A percentile compares a stretch with the other conserved stretches of the same genome.
Evolutionary conservation across 768 basidiomycete species (phyloP).

Genomic region (Suillus americanus): DNA sequence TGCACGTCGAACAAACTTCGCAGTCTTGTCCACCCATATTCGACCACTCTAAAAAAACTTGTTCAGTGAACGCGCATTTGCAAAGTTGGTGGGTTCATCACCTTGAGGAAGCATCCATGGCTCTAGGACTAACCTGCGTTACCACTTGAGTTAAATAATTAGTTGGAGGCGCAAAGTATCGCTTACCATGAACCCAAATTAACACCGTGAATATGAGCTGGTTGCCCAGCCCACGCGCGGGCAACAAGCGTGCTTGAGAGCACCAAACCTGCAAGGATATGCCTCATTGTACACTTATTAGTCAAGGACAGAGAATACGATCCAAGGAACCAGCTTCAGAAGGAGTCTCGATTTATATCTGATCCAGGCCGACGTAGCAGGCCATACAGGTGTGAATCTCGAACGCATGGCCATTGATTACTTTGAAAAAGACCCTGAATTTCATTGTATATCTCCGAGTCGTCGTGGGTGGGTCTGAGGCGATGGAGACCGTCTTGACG

Average conservation of each 20-base stretch:
- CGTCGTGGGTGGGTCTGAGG: background rate
- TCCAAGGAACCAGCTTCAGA: background rate
- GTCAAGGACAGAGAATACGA: background rate
- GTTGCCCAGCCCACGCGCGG: slow-evolving; percentile 6
- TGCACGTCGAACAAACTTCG: slow-evolving; percentile 58
- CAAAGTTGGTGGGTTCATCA: too few species aligned
- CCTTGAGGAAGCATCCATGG: too few species aligned
- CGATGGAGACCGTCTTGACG: background rate
- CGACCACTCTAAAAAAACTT: slow-evolving; percentile 53
- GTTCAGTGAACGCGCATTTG: too few species aligned
- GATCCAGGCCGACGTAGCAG: background rate
- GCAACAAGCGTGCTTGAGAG: slow-evolving; percentile 17
- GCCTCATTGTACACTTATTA: slow-evolving; percentile 16
- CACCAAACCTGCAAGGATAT: slow-evolving; percentile 12
- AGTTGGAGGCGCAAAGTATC: background rate
- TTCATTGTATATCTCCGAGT: background rate
- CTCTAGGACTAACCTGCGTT: background rate
- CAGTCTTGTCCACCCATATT: slow-evolving; percentile 72
- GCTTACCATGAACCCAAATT: slow-evolving; percentile 66
- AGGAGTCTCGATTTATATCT: background rate
- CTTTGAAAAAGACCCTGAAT: too few species aligned
- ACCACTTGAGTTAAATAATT: slow-evolving; percentile 6
- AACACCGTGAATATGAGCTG: slow-evolving; percentile 62
- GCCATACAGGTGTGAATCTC: background rate
- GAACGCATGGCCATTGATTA: background rate